Evolutionary conservation across 352 stramenopile species (phyloP).

Genomic region (Phytophthora macrochlamydospora): DNA sequence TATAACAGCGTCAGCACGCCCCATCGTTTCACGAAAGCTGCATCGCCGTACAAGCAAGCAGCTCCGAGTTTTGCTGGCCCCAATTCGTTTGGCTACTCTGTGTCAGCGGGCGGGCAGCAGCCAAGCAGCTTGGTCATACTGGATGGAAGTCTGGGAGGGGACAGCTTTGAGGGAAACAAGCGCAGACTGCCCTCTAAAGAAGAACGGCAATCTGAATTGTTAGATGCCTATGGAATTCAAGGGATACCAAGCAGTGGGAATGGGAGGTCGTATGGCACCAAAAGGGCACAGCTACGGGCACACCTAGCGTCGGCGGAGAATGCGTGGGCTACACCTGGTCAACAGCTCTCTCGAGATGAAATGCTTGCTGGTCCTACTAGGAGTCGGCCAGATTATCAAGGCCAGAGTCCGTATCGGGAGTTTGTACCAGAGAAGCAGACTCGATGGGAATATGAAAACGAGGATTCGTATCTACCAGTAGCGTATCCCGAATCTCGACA

Average conservation of each 20-base stretch:
- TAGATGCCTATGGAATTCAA: constrained; percentile 70
- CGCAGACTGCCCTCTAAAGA: constrained; percentile 50
- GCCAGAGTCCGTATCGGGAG: constrained; percentile 15
- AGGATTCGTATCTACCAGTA: constrained; percentile 7
- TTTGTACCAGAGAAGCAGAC: constrained; percentile 9
- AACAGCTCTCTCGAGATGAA: constrained; percentile 31
- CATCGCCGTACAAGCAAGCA: constrained; percentile 51
- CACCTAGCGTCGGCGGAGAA: constrained; percentile 49
- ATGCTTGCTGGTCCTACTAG: constrained; percentile 24
- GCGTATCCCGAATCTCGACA: constrained; percentile 11
- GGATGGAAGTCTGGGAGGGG: constrained; percentile 25
- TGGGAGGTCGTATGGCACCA: constrained; percentile 45
- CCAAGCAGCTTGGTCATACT: constrained; percentile 56
- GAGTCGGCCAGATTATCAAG: constrained; percentile 33
- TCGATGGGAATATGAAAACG: constrained; percentile 16
- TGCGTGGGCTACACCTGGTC: constrained; percentile 40
- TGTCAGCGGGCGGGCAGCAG: constrained; percentile 22
- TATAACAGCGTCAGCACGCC: constrained; percentile 10
- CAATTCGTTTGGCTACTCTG: constrained; percentile 22
- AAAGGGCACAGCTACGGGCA: constrained; percentile 59
- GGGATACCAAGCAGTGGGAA: constrained; percentile 1
- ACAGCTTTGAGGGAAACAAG: constrained; percentile 21
- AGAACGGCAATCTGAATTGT: constrained; percentile 58
- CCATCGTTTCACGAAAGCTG: constrained; percentile 44
- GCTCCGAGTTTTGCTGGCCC: constrained; percentile 43